Base-by-base conservation (phyloP, 768 basidiomycete genomes). In the Boletus pseudopeckii region DNA sequence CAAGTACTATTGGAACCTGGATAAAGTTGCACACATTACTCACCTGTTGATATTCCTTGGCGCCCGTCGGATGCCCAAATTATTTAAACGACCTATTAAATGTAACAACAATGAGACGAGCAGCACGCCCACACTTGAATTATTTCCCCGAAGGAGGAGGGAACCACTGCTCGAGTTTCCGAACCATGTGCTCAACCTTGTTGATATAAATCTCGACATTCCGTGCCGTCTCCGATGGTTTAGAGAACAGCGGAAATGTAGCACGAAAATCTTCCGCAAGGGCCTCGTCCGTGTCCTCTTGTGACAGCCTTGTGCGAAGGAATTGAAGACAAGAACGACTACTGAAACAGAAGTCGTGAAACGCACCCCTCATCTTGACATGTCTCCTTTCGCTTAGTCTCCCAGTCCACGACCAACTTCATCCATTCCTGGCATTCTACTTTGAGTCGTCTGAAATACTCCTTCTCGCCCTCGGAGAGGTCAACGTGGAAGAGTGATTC, bases 141-240 rank as follows among this genome's bases (percentile, higher is more conserved):
- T 20, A 52, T 22, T 7, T 32, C 38, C 13, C 10, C 4, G 37
- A 15, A 5, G 53, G 45, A 45, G 64, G 50, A 22, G 22, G 22
- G 28, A 70, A 70, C 63, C 64, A 71, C 13, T 56, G 24, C 20
- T 64, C 51, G 22, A 70, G 53, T 45, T 53, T 66, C 18, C 20
- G 43, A 30, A 66, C 43, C 45, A 71, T 68, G 10, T 53, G 50
- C 40, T 71, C 64, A 28, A 71, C 68, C 41, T 51, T 62, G 4
- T 49, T 53, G 45, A 70, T 26, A 42, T 71, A 71, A 5, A 54
- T 54, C 10, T 68, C 55, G 24, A 70, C 53, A 39, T 68, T 55
- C 17, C 38, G 53, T 18, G 37, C 49, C n/a, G 48, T 52, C 18
- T 59, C 60, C 5, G 45, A 50, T 3, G 57, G 56, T 13, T 54